Conservation (phyloP, 495 filamentous ascomycete genomes). For the Penicillium desertorum region DNA sequence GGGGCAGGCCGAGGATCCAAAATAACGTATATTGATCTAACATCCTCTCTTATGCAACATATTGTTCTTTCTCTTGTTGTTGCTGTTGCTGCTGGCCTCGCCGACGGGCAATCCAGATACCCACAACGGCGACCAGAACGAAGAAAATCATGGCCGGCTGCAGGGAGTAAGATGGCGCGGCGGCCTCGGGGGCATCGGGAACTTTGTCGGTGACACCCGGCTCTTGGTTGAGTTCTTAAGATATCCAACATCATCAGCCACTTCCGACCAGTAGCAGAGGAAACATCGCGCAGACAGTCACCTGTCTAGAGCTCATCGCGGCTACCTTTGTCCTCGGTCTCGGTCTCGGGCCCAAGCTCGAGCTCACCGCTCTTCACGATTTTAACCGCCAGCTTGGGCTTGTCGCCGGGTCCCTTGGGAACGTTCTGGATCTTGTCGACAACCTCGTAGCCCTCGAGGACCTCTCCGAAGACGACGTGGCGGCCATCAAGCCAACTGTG, state of each 20-base stretch:
- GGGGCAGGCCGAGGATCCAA: not conserved
- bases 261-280: conserved; percentile 29
- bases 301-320: conserved; percentile 83
- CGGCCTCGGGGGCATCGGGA: conserved; percentile 18
- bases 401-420: conserved; percentile 69
- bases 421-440: conserved; percentile 85
- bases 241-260: conserved; percentile 40
- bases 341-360: conserved; percentile 59
- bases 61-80: conserved; percentile 18
- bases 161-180: conserved; percentile 28
- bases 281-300: conserved; percentile 26
- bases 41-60: conserved; percentile 16
- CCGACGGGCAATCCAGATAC: conserved; percentile 36
- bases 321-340: conserved; percentile 78
- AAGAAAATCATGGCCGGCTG: conserved; percentile 46
- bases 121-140: conserved; percentile 40
- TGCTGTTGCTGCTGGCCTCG: conserved; percentile 21
- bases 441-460: conserved; percentile 87
- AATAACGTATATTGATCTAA: not conserved
- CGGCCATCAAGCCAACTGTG: conserved; percentile 83
- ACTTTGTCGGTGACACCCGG: conserved; percentile 2
- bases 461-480: conserved; percentile 90
- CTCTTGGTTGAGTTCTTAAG: conserved; percentile 26
- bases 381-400: conserved; percentile 72
- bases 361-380: conserved; percentile 95